Conservation (phyloP, 306 rosid species). For the Trifolium fragiferum region DNA sequence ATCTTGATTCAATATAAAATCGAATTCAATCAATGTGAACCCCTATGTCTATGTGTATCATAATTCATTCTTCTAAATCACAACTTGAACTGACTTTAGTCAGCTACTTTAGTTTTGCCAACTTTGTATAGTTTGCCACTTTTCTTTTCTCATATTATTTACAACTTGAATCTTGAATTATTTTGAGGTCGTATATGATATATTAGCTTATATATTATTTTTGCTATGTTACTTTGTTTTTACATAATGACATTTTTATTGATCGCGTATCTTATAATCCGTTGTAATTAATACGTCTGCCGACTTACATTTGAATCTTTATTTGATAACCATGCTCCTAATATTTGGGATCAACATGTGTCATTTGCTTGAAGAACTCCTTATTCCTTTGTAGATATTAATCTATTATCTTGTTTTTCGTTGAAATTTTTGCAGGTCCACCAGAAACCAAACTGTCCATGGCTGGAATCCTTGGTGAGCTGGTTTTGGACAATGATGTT, state of each 20-base stretch:
- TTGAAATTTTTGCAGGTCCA: slow-evolving; percentile 70
- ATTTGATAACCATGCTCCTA: background rate
- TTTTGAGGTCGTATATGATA: background rate
- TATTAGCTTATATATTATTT: background rate
- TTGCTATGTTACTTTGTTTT: background rate
- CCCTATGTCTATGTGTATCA: background rate
- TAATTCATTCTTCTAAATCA: background rate
- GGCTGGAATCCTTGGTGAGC: slow-evolving; percentile 90
- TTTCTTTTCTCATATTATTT: background rate
- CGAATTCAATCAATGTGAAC: background rate
- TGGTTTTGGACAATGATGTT: slow-evolving; percentile 82
- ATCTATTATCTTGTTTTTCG: slow-evolving; percentile 37
- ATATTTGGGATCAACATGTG: slow-evolving; percentile 27
- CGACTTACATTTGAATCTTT: background rate
- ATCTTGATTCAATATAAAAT: background rate
- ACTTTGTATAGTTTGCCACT: background rate
- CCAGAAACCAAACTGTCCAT: slow-evolving; percentile 88
- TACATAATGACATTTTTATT: background rate
- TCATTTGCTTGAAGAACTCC: slow-evolving; percentile 29
- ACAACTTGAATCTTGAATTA: background rate
- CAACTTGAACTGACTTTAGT: background rate
- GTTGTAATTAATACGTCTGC: background rate
- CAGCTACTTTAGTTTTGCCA: background rate
- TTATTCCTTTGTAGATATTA: slow-evolving; percentile 11
- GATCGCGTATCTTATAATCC: background rate